Conservation (phyloP, 352 stramenopile genomes). For the Globisporangium irregulare region DNA sequence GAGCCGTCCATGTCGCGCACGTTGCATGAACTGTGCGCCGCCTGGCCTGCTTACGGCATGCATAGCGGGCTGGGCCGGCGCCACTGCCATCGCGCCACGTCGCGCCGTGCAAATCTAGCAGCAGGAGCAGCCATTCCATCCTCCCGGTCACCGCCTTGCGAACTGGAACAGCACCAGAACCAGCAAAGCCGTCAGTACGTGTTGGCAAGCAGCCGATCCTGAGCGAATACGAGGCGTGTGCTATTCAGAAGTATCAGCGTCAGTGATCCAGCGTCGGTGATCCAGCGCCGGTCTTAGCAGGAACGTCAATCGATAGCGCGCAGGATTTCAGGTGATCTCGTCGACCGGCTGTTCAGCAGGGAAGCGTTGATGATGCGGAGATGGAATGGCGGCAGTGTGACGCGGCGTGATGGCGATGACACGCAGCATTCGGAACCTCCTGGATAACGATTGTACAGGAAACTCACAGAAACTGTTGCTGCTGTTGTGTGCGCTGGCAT, state of each 20-base stretch:
- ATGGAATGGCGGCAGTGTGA: not conserved
- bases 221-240: not conserved
- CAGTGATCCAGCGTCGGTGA: not conserved
- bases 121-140: conserved; percentile 3
- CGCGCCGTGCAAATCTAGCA: not conserved
- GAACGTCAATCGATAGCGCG: not conserved
- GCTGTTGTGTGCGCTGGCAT: conserved; percentile 1
- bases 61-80: not conserved
- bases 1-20: not conserved
- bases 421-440: not conserved
- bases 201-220: not conserved
- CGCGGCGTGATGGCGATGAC: not conserved
- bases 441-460: no score
- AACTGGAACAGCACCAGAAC: not conserved
- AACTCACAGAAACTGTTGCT: not conserved
- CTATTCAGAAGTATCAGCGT: not conserved
- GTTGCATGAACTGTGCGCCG: not conserved
- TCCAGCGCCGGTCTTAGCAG: not conserved
- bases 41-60: not conserved
- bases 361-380: not conserved
- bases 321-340: not conserved
- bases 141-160: not conserved
- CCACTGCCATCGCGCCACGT: not conserved
- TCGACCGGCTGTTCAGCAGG: not conserved
- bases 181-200: not conserved